A percentile compares a stretch with the other conserved stretches of the same genome.
These are phyloP conservation scores for Pezicula radicicola DNA, from an alignment of 2,329 filamentous ascomycete genomes.

Conservation along the genomic window DNA sequence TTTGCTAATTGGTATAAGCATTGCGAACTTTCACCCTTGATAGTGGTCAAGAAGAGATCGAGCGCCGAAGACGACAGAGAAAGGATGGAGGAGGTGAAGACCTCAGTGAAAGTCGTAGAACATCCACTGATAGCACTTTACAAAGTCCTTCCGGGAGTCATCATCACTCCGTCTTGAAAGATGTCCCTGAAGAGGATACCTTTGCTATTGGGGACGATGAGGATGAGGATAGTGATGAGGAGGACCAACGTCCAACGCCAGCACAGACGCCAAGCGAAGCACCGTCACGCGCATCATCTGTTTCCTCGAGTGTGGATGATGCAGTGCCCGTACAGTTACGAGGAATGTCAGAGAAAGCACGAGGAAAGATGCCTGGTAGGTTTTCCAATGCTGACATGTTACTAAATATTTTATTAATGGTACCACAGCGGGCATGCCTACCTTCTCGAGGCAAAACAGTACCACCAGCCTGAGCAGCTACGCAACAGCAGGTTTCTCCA, in stretches of 20 bases:
- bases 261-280: conserved; percentile 61
- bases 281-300: conserved; percentile 64
- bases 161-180: conserved; percentile 54
- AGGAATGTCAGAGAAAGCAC: conserved; percentile 95
- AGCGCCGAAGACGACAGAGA: conserved; percentile 68
- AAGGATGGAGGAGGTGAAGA: conserved; percentile 61
- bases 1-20: conserved; percentile 35
- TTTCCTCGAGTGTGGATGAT: conserved; percentile 67
- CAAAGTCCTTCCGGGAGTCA: conserved; percentile 57
- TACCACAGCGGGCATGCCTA: conserved; percentile 61
- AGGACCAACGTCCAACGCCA: conserved; percentile 49
- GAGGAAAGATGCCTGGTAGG: conserved; percentile 79
- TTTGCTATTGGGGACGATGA: conserved; percentile 87
- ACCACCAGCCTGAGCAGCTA: conserved; percentile 74
- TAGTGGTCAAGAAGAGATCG: conserved; percentile 87
- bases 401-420: conserved; percentile 9
- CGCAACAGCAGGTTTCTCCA: conserved; percentile 53
- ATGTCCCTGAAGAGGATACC: conserved; percentile 76
- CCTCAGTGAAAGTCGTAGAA: conserved; percentile 38
- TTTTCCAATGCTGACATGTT: not conserved
- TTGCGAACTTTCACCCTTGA: conserved; percentile 87
- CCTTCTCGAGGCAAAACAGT: conserved; percentile 88
- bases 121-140: conserved; percentile 64
- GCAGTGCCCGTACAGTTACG: conserved; percentile 78
- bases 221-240: conserved; percentile 52